Evolutionary conservation across 805 yeast species (phyloP).

Genomic region (Pichia thaimueangensis): DNA sequence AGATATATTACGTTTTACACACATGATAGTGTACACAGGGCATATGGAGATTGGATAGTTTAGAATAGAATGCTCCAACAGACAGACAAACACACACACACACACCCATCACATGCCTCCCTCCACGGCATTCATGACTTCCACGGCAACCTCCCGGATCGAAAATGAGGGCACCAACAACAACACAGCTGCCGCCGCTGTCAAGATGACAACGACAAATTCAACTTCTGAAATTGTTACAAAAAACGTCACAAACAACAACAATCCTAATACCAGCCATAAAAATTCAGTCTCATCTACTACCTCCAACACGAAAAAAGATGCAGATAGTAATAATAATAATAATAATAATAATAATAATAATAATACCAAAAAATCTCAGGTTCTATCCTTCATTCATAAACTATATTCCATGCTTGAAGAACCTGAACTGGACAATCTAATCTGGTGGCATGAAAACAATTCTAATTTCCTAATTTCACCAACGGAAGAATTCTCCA

Average conservation of each 20-base stretch:
- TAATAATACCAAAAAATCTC: constrained; percentile 9
- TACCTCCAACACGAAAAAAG: background rate
- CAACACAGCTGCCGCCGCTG: background rate
- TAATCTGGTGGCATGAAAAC: constrained; percentile 79
- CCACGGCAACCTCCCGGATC: too few species aligned
- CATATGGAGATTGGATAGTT: too few species aligned
- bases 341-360: too few species aligned
- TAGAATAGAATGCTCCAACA: too few species aligned
- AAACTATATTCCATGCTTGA: constrained; percentile 88
- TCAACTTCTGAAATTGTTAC: background rate
- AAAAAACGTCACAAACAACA: background rate
- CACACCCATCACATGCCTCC: too few species aligned
- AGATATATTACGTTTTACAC: too few species aligned
- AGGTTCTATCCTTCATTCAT: constrained; percentile 60
- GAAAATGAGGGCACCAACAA: background rate
- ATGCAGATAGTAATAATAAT: background rate
- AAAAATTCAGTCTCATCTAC: too few species aligned
- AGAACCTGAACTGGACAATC: constrained; percentile 60
- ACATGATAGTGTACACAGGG: too few species aligned
- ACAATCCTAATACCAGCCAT: background rate
- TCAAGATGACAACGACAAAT: background rate
- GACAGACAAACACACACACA: too few species aligned
- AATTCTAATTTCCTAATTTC: constrained; percentile 66
- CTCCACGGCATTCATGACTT: too few species aligned
- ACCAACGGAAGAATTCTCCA: constrained; percentile 83